phyloP scores from a whole-genome alignment of 2,329 filamentous ascomycete species.

The Colletotrichum acutatum region DNA sequence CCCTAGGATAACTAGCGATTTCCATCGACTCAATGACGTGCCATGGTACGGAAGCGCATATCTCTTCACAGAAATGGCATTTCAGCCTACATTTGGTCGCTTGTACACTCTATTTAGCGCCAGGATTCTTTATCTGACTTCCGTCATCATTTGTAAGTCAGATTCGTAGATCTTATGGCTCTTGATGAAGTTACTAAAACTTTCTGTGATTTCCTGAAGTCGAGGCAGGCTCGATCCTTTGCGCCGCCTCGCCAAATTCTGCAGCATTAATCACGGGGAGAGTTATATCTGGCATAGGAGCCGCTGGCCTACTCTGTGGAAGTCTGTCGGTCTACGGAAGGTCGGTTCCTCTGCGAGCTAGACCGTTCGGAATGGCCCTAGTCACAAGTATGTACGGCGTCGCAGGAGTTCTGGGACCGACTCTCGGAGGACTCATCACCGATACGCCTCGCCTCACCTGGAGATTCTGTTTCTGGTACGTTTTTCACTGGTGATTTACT shows the following conservation, averaged over 20 bases:
- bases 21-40: slow-evolving; percentile 62
- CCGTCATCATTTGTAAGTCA: slow-evolving; percentile 43
- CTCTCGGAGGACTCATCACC: background rate
- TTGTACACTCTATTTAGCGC: slow-evolving; percentile 9
- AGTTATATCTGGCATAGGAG: background rate
- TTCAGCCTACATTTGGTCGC: background rate
- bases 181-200: too few relatives aligned
- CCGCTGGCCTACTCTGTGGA: background rate
- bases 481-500: background rate
- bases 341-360: background rate
- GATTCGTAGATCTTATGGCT: too few relatives aligned
- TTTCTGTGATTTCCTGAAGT: background rate
- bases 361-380: background rate
- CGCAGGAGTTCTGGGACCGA: background rate
- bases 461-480: background rate
- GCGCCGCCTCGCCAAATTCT: background rate
- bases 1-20: slow-evolving; percentile 60
- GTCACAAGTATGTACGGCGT: background rate
- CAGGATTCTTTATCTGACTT: slow-evolving; percentile 42
- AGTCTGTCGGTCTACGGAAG: background rate
- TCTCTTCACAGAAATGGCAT: slow-evolving; percentile 38
- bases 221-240: background rate
- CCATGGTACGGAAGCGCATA: slow-evolving; percentile 67
- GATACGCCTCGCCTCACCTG: background rate
- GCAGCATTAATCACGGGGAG: background rate